Evolutionary conservation across 495 filamentous ascomycete genomes (phyloP), one percentile per base, ranked within the genome.

Genomic region (Lasiosphaeriaceae sp.): DNA sequence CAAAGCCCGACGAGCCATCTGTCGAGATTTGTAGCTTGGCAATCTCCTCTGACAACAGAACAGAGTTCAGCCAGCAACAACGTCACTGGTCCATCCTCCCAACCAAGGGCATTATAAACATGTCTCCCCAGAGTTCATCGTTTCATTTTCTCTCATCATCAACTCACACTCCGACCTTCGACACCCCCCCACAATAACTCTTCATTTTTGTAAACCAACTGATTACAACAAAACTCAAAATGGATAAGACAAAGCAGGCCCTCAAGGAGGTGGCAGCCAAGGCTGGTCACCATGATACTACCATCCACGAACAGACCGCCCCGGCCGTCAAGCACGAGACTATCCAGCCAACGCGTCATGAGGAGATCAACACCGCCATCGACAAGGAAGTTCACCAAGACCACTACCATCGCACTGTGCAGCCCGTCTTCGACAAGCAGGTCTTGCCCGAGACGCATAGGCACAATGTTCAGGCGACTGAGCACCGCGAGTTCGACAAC

Each of bases 311-410:
- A 71, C 77, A 72, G 14, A 78, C 86, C 35, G 77, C 80, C 41
- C 83, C 84, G 1, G 81, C 85, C 9, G 74, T 88, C 17, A 74
- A 74, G 22, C 72, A 84, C 44, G 83, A 86, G 63, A 74, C 71
- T 8, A 64, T 86, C 52, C 77, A 73, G 41, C 76, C 75, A 5
- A 75, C 70, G 2, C 66, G 75, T 43, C 81, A 81, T 52, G 82
- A 86, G 55, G 71, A 85, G 34, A 67, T 78, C 19, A 74, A 65
- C 9, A 83, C 80, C 3, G 84, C 81, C 20, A 67, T 87, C 54
- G 78, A 88, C 60, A 78, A 82, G 43, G 86, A 88, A 62, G 65
- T 86, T 29, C 80, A 83, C 57, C 81, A 83, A 65, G 79, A 82
- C 43, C 81, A 84, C 65, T 77, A 81, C 61, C 81, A 83, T 54